Evolutionary conservation across 495 filamentous ascomycete genomes (phyloP).

Genomic region (Podospora bellae-mahoneyi): DNA sequence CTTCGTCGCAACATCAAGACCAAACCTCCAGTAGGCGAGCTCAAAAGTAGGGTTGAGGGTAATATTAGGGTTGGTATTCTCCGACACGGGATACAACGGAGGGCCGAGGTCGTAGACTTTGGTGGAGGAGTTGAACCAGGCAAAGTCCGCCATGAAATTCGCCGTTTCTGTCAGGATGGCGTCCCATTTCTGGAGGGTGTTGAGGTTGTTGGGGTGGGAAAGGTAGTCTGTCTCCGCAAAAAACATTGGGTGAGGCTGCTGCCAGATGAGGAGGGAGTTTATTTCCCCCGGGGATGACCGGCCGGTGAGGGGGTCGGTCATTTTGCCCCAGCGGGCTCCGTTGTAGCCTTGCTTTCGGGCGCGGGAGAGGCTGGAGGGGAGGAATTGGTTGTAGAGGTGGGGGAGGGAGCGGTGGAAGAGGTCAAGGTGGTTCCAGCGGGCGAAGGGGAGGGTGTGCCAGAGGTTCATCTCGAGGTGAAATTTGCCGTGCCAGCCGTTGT

Average conservation of each 20-base stretch:
- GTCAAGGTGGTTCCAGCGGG: slow-evolving; percentile 49
- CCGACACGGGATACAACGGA: slow-evolving; percentile 52
- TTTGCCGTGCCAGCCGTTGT: slow-evolving; percentile 56
- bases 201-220: slow-evolving; percentile 33
- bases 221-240: slow-evolving; percentile 53
- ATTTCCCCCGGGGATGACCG: slow-evolving; percentile 55
- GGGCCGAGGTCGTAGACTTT: slow-evolving; percentile 49
- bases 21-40: slow-evolving; percentile 53
- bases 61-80: slow-evolving; percentile 50
- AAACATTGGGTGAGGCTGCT: slow-evolving; percentile 53
- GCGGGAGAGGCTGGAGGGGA: slow-evolving; percentile 44
- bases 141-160: slow-evolving; percentile 52
- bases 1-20: slow-evolving; percentile 40
- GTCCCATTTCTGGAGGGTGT: slow-evolving; percentile 47
- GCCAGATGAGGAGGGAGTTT: slow-evolving; percentile 54
- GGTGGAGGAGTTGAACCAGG: slow-evolving; percentile 45
- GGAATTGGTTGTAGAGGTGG: slow-evolving; percentile 46
- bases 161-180: slow-evolving; percentile 41
- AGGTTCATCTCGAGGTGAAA: slow-evolving; percentile 55
- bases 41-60: slow-evolving; percentile 53
- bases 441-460: slow-evolving; percentile 54
- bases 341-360: slow-evolving; percentile 49
- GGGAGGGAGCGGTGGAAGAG: slow-evolving; percentile 46
- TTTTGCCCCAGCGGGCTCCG: slow-evolving; percentile 57
- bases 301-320: slow-evolving; percentile 53